Conservation (phyloP, 768 basidiomycete genomes). For the Macrocybe gigantea region DNA sequence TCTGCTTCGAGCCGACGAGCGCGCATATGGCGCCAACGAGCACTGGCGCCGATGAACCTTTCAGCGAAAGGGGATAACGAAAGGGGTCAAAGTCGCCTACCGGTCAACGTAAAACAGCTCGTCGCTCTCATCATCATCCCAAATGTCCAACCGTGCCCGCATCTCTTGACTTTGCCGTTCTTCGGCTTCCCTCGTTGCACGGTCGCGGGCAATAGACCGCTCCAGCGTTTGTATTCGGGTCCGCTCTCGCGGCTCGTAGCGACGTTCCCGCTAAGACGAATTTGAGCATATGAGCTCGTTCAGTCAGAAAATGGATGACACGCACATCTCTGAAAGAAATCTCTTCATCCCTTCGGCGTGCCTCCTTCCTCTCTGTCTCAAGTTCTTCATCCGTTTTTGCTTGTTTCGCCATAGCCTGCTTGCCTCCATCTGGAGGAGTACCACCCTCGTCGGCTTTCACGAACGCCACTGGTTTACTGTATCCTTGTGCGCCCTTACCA, state of each 20-base stretch:
- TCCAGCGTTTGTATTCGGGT: constrained; percentile 73
- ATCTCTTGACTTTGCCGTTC: constrained; percentile 78
- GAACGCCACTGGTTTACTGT: constrained; percentile 77
- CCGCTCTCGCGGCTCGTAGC: constrained; percentile 89
- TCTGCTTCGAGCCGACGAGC: constrained; percentile 68
- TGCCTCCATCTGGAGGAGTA: constrained; percentile 26
- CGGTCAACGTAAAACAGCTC: constrained; percentile 91
- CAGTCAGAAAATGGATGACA: constrained; percentile 11
- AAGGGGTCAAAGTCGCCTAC: constrained; percentile 31
- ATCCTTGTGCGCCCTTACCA: constrained; percentile 69
- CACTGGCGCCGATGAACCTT: constrained; percentile 28
- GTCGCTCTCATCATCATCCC: constrained; percentile 91
- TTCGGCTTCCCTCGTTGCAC: constrained; percentile 67
- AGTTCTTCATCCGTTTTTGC: constrained; percentile 84
- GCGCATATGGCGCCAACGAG: constrained; percentile 81
- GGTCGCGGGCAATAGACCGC: constrained; percentile 68
- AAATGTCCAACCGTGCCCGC: constrained; percentile 75
- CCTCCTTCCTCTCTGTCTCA: constrained; percentile 76
- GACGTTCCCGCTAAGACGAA: constrained; percentile 70
- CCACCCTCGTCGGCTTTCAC: constrained; percentile 47
- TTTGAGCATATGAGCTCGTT: neutral
- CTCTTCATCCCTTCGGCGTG: constrained; percentile 73
- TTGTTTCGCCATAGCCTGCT: constrained; percentile 26
- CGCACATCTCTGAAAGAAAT: constrained; percentile 82
- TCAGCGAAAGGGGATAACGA: neutral